phyloP scores from a whole-genome alignment of 2,329 filamentous ascomycete species.

The Verruconis gallopava region DNA sequence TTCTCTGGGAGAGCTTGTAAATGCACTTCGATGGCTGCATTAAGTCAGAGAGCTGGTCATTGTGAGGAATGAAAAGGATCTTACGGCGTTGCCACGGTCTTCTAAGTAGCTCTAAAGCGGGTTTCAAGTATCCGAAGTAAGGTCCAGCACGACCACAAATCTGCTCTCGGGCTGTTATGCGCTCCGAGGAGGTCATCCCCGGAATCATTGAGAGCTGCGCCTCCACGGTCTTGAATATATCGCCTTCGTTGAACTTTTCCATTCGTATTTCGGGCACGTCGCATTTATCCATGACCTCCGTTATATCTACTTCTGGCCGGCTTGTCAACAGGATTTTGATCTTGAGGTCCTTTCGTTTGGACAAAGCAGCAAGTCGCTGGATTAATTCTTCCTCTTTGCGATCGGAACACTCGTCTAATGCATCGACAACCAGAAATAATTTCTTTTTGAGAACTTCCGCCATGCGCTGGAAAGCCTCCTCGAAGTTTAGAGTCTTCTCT shows the following conservation, averaged over 20 bases:
- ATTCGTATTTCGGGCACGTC: background rate
- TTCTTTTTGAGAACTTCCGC: slow-evolving; percentile 2
- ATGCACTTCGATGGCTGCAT: background rate
- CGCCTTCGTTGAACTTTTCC: slow-evolving; percentile 1
- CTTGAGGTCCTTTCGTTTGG: background rate
- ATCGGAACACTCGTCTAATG: slow-evolving; percentile 4
- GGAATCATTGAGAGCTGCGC: background rate
- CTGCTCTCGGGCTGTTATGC: background rate
- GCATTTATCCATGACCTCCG: background rate
- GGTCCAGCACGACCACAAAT: background rate
- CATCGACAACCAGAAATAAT: slow-evolving; percentile 2
- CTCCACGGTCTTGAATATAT: background rate
- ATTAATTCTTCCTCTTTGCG: slow-evolving; percentile 1
- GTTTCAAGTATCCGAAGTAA: slow-evolving; percentile 2
- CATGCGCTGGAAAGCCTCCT: background rate
- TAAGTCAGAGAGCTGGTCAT: too few relatives aligned
- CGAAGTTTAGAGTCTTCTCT: slow-evolving; percentile 1
- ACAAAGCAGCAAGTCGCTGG: background rate
- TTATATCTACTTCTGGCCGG: slow-evolving; percentile 2
- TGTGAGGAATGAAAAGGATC: too few relatives aligned
- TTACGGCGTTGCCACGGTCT: slow-evolving; percentile 4
- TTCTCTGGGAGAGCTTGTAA: background rate
- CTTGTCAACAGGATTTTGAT: slow-evolving; percentile 4
- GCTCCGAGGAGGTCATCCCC: background rate
- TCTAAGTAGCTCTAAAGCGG: background rate